A percentile compares a stretch with the other conserved stretches of the same genome.
Evolutionary conservation across 2,329 filamentous ascomycete species (phyloP).

Genomic region (Xylariaceae sp.): DNA sequence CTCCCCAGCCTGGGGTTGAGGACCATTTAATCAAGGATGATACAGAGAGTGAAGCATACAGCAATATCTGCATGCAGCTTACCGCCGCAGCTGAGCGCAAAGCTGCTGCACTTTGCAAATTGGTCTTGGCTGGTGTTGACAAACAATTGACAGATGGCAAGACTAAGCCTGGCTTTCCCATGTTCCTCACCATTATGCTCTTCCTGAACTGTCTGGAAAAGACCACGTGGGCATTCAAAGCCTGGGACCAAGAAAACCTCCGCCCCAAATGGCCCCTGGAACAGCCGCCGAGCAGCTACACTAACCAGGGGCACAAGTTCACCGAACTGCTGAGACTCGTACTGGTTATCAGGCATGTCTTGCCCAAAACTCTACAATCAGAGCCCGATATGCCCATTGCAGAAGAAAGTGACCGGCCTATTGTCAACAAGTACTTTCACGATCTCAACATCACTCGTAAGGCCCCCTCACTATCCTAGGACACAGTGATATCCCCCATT

Average conservation of each 20-base stretch:
- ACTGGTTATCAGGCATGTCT: slow-evolving; percentile 52
- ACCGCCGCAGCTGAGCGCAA: slow-evolving; percentile 61
- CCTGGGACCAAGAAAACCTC: slow-evolving; percentile 59
- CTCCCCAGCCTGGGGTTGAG: slow-evolving; percentile 36
- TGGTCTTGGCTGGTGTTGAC: slow-evolving; percentile 55
- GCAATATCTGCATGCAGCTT: slow-evolving; percentile 58
- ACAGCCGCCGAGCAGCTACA: slow-evolving; percentile 50
- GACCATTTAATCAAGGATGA: slow-evolving; percentile 47
- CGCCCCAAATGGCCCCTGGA: slow-evolving; percentile 57
- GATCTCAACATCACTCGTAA: slow-evolving; percentile 53
- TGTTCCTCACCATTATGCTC: slow-evolving; percentile 57
- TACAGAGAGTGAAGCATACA: slow-evolving; percentile 52
- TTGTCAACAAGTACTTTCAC: slow-evolving; percentile 48
- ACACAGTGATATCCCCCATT: slow-evolving; percentile 1
- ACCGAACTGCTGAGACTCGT: slow-evolving; percentile 57
- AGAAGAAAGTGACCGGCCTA: slow-evolving; percentile 42
- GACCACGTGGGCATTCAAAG: slow-evolving; percentile 63
- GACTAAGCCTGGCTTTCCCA: slow-evolving; percentile 52
- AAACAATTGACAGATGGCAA: slow-evolving; percentile 57
- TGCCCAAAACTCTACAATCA: slow-evolving; percentile 46
- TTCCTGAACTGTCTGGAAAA: slow-evolving; percentile 63
- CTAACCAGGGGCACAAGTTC: slow-evolving; percentile 53
- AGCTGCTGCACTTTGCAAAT: slow-evolving; percentile 53
- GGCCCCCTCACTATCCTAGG: slow-evolving; percentile 24
- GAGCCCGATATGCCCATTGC: slow-evolving; percentile 44